These are phyloP conservation scores for Boletus rex-veris DNA, from an alignment of 768 basidiomycete genomes.

Conservation along the genomic window DNA sequence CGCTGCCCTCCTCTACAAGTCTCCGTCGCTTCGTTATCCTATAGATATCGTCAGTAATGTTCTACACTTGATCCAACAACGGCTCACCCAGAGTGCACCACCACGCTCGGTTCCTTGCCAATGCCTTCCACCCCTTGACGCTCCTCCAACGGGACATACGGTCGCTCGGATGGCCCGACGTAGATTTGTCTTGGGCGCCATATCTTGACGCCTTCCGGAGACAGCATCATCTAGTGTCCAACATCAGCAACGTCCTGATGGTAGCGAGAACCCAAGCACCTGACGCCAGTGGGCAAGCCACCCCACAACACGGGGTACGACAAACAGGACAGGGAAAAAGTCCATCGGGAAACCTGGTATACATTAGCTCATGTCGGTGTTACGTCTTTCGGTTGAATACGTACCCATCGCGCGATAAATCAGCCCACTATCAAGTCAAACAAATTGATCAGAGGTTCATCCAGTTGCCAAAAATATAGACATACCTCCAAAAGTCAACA, in stretches of 20 bases:
- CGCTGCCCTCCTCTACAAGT: constrained; percentile 24
- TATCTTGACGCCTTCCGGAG: constrained; percentile 86
- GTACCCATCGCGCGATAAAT: constrained; percentile 92
- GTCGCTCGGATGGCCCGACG: constrained; percentile 68
- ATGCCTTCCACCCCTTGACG: constrained; percentile 52
- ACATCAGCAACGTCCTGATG: not conserved
- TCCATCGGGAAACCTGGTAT: constrained; percentile 81
- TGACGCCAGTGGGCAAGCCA: constrained; percentile 94
- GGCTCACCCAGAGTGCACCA: constrained; percentile 75
- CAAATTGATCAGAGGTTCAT: not conserved
- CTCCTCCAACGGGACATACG: constrained; percentile 65
- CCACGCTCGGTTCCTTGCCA: constrained; percentile 56
- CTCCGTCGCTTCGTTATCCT: constrained; percentile 33
- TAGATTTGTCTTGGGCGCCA: constrained; percentile 90
- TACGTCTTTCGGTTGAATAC: constrained; percentile 12
- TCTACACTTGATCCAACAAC: not conserved
- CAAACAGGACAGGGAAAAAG: constrained; percentile 92
- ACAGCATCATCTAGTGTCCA: constrained; percentile 81
- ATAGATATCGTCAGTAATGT: not conserved
- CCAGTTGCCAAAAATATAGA: not conserved
- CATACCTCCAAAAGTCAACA: constrained; percentile 78
- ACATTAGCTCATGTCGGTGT: constrained; percentile 1
- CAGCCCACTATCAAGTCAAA: constrained; percentile 51
- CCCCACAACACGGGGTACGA: constrained; percentile 87
- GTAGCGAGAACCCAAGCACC: constrained; percentile 36